These are phyloP conservation scores for Cyberlindnera petersonii DNA, from an alignment of 805 yeast genomes.

Conservation along the genomic window DNA sequence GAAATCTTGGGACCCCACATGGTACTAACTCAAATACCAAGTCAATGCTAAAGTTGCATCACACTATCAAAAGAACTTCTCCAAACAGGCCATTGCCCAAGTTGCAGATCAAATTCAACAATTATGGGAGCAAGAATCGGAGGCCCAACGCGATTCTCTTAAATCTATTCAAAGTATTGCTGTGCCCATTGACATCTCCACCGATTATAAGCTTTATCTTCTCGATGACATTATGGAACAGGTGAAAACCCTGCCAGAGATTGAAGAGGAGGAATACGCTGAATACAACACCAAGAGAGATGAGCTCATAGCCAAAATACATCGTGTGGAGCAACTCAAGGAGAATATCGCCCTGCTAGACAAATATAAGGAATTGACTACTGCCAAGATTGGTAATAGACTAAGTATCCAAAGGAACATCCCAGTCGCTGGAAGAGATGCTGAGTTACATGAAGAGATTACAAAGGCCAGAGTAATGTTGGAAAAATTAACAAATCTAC, in stretches of 20 bases:
- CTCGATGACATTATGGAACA: constrained; percentile 18
- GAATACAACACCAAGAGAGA: constrained; percentile 14
- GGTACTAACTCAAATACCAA: constrained; percentile 7
- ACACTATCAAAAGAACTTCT: constrained; percentile 14
- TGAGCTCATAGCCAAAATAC: constrained; percentile 8
- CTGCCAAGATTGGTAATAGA: constrained; percentile 21
- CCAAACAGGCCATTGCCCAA: constrained; percentile 23
- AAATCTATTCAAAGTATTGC: constrained; percentile 9
- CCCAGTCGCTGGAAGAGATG: constrained; percentile 14
- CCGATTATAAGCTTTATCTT: constrained; percentile 19
- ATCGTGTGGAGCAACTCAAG: constrained; percentile 8
- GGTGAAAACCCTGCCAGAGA: constrained; percentile 20
- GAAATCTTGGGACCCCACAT: not conserved
- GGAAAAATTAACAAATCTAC: constrained; percentile 22
- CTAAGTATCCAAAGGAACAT: constrained; percentile 16
- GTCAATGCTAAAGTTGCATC: constrained; percentile 14
- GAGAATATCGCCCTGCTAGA: constrained; percentile 7
- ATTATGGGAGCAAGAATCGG: constrained; percentile 13
- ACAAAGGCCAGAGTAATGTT: constrained; percentile 17
- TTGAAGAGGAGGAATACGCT: constrained; percentile 6
- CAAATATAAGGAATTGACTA: constrained; percentile 10
- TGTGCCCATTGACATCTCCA: constrained; percentile 16
- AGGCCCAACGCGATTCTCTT: constrained; percentile 6
- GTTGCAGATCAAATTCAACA: constrained; percentile 20
- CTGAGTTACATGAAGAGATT: constrained; percentile 19